Evolutionary conservation across 805 yeast species (phyloP), one percentile per base, ranked within the genome.

Genomic region (Metahyphopichia silvanorum): DNA sequence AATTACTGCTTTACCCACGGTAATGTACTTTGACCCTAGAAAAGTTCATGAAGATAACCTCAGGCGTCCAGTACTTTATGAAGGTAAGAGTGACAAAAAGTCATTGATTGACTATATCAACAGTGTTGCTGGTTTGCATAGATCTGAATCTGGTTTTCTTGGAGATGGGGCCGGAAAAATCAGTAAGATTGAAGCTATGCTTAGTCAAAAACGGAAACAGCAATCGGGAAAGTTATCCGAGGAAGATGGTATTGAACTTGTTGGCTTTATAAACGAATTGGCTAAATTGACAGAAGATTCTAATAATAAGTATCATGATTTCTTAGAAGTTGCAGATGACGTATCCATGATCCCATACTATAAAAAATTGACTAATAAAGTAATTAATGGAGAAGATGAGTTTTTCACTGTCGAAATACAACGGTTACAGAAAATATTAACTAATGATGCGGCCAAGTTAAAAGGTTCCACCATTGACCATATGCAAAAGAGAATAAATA

Each of bases 401-500:
- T 76, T 67, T 47, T 53, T 79, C 30, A 39, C 41, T 7, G 55
- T 53, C 23, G 87, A 82, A 55, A 33, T 57, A 13, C 41, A 44
- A 3, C 66, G 87, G 38, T 61, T 81, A 31, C 44, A 51, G 7
- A 57, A 56, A 16, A 56, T 79, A 17, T 38, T 79, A 23, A 40
- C 48, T 7, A 59, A 60, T 12, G 54, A 53, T 33, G 30, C 43
- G 10, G 61, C 60, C 11, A 52, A 57, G 27, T 44, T 78, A 32
- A 56, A 56, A 23, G 49, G 53, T 8, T 57, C 49, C n/a, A 67
- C 74, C 24, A 53, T 59, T 13, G 88, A 82, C 45, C 65, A 69
- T 36, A 62, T 79, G 49, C 57, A 59, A 39, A 66, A 65, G 47
- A 67, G 82, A 47, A 43, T 67, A 32, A 82, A 82, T 45, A 63